Base-by-base conservation (phyloP, 495 filamentous ascomycete species). In the Aspergillus steynii region DNA sequence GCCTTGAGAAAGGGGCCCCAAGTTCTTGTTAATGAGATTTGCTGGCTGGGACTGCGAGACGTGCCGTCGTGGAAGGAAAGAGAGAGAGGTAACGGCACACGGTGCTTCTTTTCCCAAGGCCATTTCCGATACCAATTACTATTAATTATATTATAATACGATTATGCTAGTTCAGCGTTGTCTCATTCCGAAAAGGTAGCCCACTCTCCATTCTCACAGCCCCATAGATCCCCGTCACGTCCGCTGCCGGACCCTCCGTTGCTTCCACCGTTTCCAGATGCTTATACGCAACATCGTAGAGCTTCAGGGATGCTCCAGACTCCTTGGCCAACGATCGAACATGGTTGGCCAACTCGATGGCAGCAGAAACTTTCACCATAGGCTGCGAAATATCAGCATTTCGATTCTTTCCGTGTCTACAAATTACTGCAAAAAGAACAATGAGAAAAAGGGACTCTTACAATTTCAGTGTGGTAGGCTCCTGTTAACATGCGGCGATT, bases 401-500 rank as follows among this genome's bases (percentile, higher is more conserved):
- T 20, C 20, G 20, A 20, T 20, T 20, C 20, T 20, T 20, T 20
- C 20, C 20, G 20, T 20, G 20, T 20, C 20, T 20, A 20, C 20
- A 20, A 20, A 20, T 20, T 20, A 20, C 20, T 0, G 20, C 20
- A 20, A 20, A 20, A 20, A 20, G 20, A 20, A 20, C 20, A 20
- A 20, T 20, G 20, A 20, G 20, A 20, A 20, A 20, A 20, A 20
- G 20, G 20, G 20, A 20, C 20, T 20, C 20, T 20, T 20, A 20
- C 20, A 20, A 20, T 20, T 20, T 20, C 20, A 20, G 20, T 20
- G 20, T 20, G 20, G 20, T 20, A 20, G 20, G 20, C 58, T 8
- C 58, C 58, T 25, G n/a, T 60, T 25, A 60, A 37, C 58, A 60
- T 60, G 10, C 37, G 58, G n/a, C 29, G 20, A n/a, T 54, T 60